phyloP scores from a whole-genome alignment of 169 alveolate genomes.

The Plasmodium berghei region DNA sequence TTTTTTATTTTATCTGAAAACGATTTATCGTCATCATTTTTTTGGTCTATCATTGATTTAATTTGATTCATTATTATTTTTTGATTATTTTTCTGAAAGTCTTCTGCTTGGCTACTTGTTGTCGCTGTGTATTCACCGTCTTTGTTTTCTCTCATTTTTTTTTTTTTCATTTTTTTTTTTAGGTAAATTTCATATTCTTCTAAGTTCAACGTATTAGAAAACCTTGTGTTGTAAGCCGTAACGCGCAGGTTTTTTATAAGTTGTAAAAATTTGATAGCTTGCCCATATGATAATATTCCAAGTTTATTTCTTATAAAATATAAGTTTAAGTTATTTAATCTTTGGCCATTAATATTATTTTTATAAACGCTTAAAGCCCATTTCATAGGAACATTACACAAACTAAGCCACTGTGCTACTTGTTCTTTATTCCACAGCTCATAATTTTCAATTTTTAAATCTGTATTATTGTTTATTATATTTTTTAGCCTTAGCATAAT shows the following conservation, averaged over 20 bases:
- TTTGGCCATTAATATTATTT: constrained; percentile 40
- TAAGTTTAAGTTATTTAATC: constrained; percentile 17
- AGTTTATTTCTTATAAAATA: constrained; percentile 19
- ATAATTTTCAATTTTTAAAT: constrained; percentile 38
- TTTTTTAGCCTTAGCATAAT: no score
- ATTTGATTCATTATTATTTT: no score
- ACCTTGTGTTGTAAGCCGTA: constrained; percentile 44
- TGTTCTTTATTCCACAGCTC: constrained; percentile 35
- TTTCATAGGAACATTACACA: constrained; percentile 48
- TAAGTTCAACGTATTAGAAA: constrained; percentile 9
- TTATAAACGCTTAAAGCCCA: constrained; percentile 37
- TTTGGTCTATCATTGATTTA: no score
- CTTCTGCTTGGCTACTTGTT: no score
- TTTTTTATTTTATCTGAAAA: no score
- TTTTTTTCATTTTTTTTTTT: constrained; percentile 6
- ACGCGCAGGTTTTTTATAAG: constrained; percentile 40
- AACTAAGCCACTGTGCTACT: constrained; percentile 57
- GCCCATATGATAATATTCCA: constrained; percentile 65
- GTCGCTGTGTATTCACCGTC: not conserved
- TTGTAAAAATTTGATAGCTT: constrained; percentile 52
- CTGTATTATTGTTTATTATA: no score
- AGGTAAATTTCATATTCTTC: constrained; percentile 40
- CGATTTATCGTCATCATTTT: no score
- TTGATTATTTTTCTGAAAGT: no score
- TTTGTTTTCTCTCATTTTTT: constrained; percentile 10